Percentiles rank a stretch among this genome's conserved stretches.
These are phyloP conservation scores for Avena sativa DNA, from an alignment of 176 grass and related monocot genomes.

Conservation along the genomic window DNA sequence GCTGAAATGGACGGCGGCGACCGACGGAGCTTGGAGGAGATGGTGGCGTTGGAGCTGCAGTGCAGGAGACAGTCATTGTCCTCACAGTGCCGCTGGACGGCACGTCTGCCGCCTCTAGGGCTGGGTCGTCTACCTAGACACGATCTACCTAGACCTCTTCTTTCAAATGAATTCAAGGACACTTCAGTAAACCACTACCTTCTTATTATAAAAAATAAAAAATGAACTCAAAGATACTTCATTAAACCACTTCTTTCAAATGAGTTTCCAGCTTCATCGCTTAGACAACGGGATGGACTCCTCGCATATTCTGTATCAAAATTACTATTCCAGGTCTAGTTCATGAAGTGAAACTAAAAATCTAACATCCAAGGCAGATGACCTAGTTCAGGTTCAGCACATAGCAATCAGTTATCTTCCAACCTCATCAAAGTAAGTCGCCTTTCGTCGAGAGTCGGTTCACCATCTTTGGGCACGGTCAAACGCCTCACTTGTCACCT, in stretches of 20 bases:
- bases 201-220: background rate
- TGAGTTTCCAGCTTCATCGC: background rate
- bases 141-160: too few species aligned
- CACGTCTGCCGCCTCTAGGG: too few species aligned
- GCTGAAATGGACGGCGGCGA: too few species aligned
- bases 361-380: background rate
- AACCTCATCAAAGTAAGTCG: background rate
- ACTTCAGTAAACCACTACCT: background rate
- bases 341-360: background rate
- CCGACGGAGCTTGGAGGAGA: too few species aligned
- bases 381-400: background rate
- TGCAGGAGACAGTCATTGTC: too few species aligned
- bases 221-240: background rate
- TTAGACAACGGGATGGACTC: too few species aligned
- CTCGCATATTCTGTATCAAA: too few species aligned
- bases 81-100: too few species aligned
- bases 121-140: too few species aligned
- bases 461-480: too few species aligned
- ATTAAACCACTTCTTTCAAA: background rate
- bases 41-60: too few species aligned
- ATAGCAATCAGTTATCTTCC: background rate
- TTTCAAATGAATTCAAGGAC: background rate
- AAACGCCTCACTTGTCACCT: background rate
- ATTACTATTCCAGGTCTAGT: background rate
- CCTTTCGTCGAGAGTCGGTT: background rate